Evolutionary conservation across 2,329 filamentous ascomycete genomes (phyloP), one percentile per base, ranked within the genome.

Genomic region (Myriosclerotinia curreyana): DNA sequence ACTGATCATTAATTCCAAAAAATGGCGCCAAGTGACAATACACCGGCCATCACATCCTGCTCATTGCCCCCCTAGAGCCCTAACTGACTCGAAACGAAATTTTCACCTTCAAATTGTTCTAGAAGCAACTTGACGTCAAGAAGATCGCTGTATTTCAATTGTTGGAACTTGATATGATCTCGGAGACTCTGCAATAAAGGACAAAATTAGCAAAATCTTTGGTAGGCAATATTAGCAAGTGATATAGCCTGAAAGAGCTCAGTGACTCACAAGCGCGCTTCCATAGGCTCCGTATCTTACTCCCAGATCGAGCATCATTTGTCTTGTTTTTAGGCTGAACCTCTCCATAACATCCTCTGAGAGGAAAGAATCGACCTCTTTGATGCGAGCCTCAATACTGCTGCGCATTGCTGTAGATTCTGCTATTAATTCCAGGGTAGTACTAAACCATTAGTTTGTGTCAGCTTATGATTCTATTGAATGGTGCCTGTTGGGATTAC

Each of bases 201-300:
- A 28, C 7, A 3, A 20, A 0, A 15, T 55, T n/a, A 55, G 8
- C 1, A 42, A 4, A 17, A 8, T 11, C 6, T 36, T 22, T 5
- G 4, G 1, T 5, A 34, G 17, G 1, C 15, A 1, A 17, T 2
- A 11, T 12, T 12, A 12, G 14, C 8, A 8, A 6, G 4, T 20
- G 8, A 17, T n/a, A 11, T 3, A 1, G 14, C 28, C 28, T 31
- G 5, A 17, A 5, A 14, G 1, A 3, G 36, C 11, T 15, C 0
- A 4, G 6, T 9, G 2, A 58, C 54, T 48, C n/a, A 58, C 54
- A 17, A 58, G 54, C 7, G 12, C 34, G 20, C 14, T 46, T 8
- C 54, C 54, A 9, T 25, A 17, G 20, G 2, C 14, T 6, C 54
- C 54, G 4, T 36, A 28, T 5, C 54, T 44, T 17, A 58, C n/a